These are phyloP conservation scores for Grammothele lineata DNA, from an alignment of 768 basidiomycete species.

Conservation along the genomic window DNA sequence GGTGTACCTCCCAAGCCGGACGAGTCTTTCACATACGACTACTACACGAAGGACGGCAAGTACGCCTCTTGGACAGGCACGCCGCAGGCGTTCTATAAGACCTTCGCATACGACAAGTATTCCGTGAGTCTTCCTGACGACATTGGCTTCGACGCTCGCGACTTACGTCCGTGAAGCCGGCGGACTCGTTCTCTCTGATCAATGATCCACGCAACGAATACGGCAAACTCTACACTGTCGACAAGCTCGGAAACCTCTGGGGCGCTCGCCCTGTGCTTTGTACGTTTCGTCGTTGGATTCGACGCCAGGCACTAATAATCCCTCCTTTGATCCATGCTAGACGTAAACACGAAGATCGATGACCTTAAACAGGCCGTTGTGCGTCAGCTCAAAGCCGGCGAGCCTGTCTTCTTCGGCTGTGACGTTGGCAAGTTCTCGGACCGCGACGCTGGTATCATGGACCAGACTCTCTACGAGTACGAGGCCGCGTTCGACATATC, in stretches of 20 bases:
- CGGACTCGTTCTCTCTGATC: constrained; percentile 87
- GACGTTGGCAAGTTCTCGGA: constrained; percentile 90
- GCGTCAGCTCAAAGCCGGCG: constrained; percentile 81
- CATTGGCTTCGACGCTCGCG: neutral
- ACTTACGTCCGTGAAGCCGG: constrained; percentile 38
- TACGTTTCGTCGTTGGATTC: constrained; percentile 34
- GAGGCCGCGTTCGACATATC: constrained; percentile 83
- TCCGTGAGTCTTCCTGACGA: constrained; percentile 15
- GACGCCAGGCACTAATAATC: neutral
- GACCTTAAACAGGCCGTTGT: constrained; percentile 81
- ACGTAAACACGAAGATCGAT: constrained; percentile 85
- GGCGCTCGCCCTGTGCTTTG: constrained; percentile 81
- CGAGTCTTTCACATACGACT: constrained; percentile 81
- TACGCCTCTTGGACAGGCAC: constrained; percentile 74
- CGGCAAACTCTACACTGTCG: constrained; percentile 82
- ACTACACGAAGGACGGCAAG: constrained; percentile 78
- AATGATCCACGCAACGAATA: constrained; percentile 90
- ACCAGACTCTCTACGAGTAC: constrained; percentile 75
- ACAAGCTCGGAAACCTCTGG: constrained; percentile 91
- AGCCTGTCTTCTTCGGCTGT: constrained; percentile 94
- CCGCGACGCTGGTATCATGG: constrained; percentile 75
- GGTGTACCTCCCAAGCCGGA: constrained; percentile 80
- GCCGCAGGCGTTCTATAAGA: constrained; percentile 72
- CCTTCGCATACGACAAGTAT: constrained; percentile 27
- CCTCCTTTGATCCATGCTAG: constrained; percentile 23